Base-by-base conservation (phyloP, 23 red algal species). In the Gracilaria gracilis region DNA sequence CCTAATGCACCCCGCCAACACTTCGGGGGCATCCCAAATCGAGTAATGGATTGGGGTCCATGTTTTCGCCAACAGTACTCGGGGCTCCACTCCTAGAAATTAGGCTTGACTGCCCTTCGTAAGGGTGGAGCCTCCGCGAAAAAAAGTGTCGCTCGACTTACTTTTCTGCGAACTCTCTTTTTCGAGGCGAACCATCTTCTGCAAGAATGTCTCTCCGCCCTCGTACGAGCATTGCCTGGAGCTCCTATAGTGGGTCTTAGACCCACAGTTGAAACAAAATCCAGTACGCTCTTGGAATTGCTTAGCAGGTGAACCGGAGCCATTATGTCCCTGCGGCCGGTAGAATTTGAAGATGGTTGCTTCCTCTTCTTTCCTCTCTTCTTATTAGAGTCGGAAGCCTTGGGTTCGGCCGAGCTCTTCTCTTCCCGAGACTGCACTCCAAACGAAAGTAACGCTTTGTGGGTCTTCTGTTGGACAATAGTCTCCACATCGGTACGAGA, bases 81-180 rank as follows among this genome's bases (percentile, higher is more conserved):
- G 14, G 4, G 3, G 65, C 65, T 70, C 65, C 27, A 70, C 65
- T 2, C 24, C 65, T 8, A 34, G 4, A 16, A 11, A 70, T 70
- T 16, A 70, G 65, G 65, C 65, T 70, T 35, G 24, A 70, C 34
- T 70, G 23, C 3, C 65, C 3, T 70, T 70, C 27, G 65, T 4
- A 29, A 21, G 32, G 16, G 37, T 67, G 69, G 84, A 88, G 84
- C 84, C 84, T 64, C 20, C 54, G 19, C 67, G 84, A 88, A 88
- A 88, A 50, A 87, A 79, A 79, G 9, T 9, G 14, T 38, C 36
- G 36, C 23, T 58, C 23, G 11, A 11, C 4, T 46, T 46, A 4
- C 42, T 46, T 11, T 11, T 46, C 42, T 46, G 42, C 42, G 42
- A 46, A 4, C 5, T 7, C 54, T 58, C 54, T 15, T 58, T 58